Conservation (phyloP, 495 filamentous ascomycete species). For the Talaromyces proteolyticus region DNA sequence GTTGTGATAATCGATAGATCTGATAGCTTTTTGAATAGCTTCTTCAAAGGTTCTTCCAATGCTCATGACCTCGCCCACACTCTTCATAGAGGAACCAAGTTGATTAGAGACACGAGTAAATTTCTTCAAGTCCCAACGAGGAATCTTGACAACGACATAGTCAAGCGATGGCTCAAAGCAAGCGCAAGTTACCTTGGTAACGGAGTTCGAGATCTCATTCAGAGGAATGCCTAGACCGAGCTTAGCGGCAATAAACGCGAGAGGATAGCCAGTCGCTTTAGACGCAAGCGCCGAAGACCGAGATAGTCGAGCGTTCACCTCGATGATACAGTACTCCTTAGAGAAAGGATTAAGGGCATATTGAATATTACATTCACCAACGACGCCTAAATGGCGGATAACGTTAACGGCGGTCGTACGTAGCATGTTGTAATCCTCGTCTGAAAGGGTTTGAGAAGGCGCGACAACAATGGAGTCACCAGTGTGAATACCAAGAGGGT, state of each 20-base stretch:
- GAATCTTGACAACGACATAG: conserved; percentile 99
- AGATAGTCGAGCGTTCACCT: conserved; percentile 97
- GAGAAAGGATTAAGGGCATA: conserved; percentile 97
- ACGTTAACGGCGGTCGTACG: conserved; percentile 98
- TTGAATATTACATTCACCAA: conserved; percentile 98
- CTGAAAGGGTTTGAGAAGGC: conserved; percentile 91
- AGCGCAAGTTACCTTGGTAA: conserved; percentile 92
- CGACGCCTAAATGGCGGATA: conserved; percentile 92
- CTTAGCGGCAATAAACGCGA: conserved; percentile 96
- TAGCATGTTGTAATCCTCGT: conserved; percentile 99
- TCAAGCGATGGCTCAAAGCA: conserved; percentile 99
- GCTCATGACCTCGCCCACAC: conserved; percentile 97
- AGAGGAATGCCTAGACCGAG: conserved; percentile 89
- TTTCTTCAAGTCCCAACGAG: conserved; percentile 97
- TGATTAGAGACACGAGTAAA: conserved; percentile 94
- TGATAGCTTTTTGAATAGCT: conserved; percentile 96
- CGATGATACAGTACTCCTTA: conserved; percentile 96
- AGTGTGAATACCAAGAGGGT: conserved; percentile 96
- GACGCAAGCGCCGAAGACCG: conserved; percentile 94
- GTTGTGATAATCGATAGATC: conserved; percentile 91
- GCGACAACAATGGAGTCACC: conserved; percentile 98
- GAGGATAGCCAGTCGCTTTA: conserved; percentile 94
- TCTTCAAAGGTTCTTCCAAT: conserved; percentile 97
- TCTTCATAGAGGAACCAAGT: conserved; percentile 98
- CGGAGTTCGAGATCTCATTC: conserved; percentile 93